Base-by-base conservation (phyloP, 2,329 filamentous ascomycete genomes). In the Calonectria pteridis region DNA sequence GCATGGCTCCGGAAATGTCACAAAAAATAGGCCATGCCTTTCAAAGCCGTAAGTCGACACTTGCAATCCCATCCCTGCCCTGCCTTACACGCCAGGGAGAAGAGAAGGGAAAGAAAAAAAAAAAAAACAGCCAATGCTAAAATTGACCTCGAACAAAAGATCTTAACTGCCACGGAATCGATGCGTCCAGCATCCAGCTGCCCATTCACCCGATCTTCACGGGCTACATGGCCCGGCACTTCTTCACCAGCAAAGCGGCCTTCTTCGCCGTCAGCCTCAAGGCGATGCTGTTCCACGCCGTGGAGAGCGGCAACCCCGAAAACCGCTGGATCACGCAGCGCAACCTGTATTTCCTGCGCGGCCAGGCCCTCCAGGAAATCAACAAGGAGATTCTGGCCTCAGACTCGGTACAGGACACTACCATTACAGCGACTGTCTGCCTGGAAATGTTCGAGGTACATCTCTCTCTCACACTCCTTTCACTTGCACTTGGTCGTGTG, bases 251-350 rank as follows among this genome's bases (percentile, higher is more conserved):
- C 53, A 62, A 35, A 18, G 67, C 67, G 13, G 67, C 67, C 31
- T 69, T 69, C 43, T 69, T 50, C 31, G 67, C 67, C 51, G 43
- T 69, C 31, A 59, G 67, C 29, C 53, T 69, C 40, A 69, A 69
- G 33, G 67, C 67, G 3, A 31, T 69, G 20, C 40, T 69, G 4
- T 69, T 69, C 46, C 40, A 69, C n/a, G 29, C 55, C 18, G 67
- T 69, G 4, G 53, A 69, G 23, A 40, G 29, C 31, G 43, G 58
- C 16, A 46, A 58, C 4, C n/a, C 31, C 13, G 67, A 59, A 28
- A 31, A 35, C 29, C 6, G 6, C 31, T 69, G 67, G 67, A 46
- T 69, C 20, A 69, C 53, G 40, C 53, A 62, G 37, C 51, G 53
- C n/a, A 69, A 69, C 23, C 37, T 69, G 53, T 69, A 69, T 9